Conservation (phyloP, 2,329 filamentous ascomycete species). For the Scytalidium sp. region DNA sequence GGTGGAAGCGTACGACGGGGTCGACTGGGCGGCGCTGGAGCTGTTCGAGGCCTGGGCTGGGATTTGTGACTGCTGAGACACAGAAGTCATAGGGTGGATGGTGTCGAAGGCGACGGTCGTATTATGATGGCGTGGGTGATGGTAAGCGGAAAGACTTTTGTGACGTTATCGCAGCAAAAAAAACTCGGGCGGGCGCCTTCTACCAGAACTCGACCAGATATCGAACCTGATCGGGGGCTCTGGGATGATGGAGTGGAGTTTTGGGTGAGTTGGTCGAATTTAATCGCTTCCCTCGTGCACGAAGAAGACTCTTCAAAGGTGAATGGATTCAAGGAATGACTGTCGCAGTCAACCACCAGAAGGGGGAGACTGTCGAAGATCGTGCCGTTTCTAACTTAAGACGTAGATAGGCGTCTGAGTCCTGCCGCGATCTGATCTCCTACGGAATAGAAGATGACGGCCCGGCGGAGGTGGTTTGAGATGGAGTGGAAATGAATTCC, state of each 20-base stretch:
- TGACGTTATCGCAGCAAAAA: constrained; percentile 27
- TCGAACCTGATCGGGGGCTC: constrained; percentile 20
- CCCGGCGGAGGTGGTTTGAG: constrained; percentile 5
- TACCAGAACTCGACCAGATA: constrained; percentile 22
- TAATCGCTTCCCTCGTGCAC: constrained; percentile 26
- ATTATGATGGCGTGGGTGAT: constrained; percentile 10
- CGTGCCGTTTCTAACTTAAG: not conserved
- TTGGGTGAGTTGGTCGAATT: constrained; percentile 25
- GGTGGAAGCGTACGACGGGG: constrained; percentile 66
- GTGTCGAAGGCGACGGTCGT: constrained; percentile 23
- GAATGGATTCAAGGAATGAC: constrained; percentile 10
- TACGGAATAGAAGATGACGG: constrained; percentile 28
- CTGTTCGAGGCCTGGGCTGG: constrained; percentile 51
- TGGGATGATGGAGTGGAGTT: constrained; percentile 15
- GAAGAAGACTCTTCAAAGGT: not conserved
- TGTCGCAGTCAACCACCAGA: constrained; percentile 5
- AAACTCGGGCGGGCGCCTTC: constrained; percentile 15
- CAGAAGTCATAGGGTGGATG: constrained; percentile 31
- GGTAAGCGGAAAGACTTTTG: constrained; percentile 10
- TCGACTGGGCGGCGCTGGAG: constrained; percentile 50
- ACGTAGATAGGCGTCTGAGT: constrained; percentile 10
- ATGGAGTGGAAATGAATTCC: constrained; percentile 3
- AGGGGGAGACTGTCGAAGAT: not conserved
- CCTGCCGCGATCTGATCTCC: constrained; percentile 23
- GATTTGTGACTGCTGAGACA: constrained; percentile 27